Base-by-base conservation (phyloP, 768 basidiomycete species). In the Hortiboletus campestris region DNA sequence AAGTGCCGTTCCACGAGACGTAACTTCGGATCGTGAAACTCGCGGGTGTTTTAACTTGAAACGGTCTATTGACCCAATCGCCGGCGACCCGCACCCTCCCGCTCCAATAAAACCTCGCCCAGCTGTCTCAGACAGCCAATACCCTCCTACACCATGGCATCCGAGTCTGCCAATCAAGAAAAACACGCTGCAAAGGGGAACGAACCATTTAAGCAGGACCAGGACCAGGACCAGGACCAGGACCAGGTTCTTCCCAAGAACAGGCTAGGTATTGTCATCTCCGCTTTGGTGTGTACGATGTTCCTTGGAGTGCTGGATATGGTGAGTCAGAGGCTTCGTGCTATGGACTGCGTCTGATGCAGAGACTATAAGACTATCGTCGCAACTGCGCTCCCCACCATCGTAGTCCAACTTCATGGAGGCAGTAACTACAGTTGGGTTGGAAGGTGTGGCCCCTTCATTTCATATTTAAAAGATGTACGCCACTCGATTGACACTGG, bases 371-470 rank as follows among this genome's bases (percentile, higher is more conserved):
- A 84, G 82, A 84, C 81, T 10, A 84, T 85, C 53, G 81, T 88
- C 28, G 79, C 85, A 8, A 88, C 86, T 10, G 86, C 88, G 10
- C 70, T 89, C 20, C 87, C 88, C 2, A 88, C 85, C 2, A 89
- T 90, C 43, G 83, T 86, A 20, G 71, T 64, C 9, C 67, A 86
- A 29, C 76, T 89, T 0, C 80, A 82, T 17, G 86, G 83, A 13
- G 84, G 83, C 3, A 77, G 67, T 8, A 74, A 78, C 39, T 89
- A 89, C 57, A 84, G 83, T 49, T 89, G 88, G 88, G 84, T 89
- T 35, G 85, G 84, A 61, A 85, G 78, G 85, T 83, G 6, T 32
- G 32, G 11, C 34, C 34, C 34, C 34, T 34, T 14, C 32, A 34
- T 13, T 34, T 34, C 34, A 34, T 6, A 34, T 34, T 14, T 13